Evolutionary conservation across 73 alveolate species (phyloP), one percentile per base, ranked within the genome.

Genomic region (Stentor roeselii): DNA sequence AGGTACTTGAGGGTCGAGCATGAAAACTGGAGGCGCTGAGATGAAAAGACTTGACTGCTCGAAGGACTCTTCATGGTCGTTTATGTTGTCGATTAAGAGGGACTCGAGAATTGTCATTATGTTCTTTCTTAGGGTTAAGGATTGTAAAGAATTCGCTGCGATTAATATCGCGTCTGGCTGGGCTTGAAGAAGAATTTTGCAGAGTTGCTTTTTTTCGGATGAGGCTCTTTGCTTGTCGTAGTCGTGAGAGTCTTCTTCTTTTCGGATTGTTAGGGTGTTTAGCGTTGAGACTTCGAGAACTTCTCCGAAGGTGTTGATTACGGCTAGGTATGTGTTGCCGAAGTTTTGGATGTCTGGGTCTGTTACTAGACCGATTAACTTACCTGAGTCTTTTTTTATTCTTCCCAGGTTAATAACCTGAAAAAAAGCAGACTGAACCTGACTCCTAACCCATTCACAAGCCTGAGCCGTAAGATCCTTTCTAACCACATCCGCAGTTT

Each of bases 121-220:
- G 0, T 32, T 21, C 2, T 76, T 41, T 39, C 74, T 15, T 2
- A 76, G 67, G 2, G 6, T n/a, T 76, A 39, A 39, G 1, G 78
- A 14, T 76, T 76, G 74, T 2, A 76, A 39, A 2, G 60, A 76
- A 35, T 76, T 76, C 14, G 84, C 84, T 1, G 78, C 84, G 0
- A 76, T 41, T 15, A 76, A 78, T 1, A 76, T 35, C 30, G 39
- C 75, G 39, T 76, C 60, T 37, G 84, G 84, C n/a, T 41, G 84
- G 37, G 32, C 82, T 2, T 76, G 60, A n/a, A 76, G 37, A 1
- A 76, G 76, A 15, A 39, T 15, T 41, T 35, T 76, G 34, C 11
- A 14, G 34, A 76, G 6, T 37, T 37, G 34, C 14, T 21, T 37
- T 38, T 76, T 76, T n/a, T 76, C 84, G 14, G 30, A 15, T 0